Evolutionary conservation across 768 basidiomycete genomes (phyloP), one percentile per base, ranked within the genome.

Genomic region (Rickenella mellea): DNA sequence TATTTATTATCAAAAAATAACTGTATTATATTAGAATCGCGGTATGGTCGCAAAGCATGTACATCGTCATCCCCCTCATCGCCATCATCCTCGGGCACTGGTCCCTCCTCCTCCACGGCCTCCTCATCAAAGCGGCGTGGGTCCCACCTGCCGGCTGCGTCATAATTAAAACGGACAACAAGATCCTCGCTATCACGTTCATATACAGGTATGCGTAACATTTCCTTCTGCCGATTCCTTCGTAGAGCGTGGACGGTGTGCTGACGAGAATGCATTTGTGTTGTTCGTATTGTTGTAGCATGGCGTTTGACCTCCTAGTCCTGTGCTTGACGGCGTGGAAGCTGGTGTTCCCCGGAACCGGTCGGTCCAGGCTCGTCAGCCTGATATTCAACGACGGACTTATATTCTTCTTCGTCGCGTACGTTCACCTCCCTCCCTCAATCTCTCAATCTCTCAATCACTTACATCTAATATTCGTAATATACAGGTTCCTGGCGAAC

Each of bases 391-490:
- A 65, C n/a, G 82, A 84, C 52, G 82, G 82, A 19, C 55, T 84
- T 38, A 78, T 83, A 37, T 84, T 78, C 62, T 84, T 83, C 55
- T 55, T 72, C 50, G 74, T 84, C 42, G 81, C 81, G 78, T 83
- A 55, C 61, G 80, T 51, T 28, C 28, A 17, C 46, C n/a, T 48
- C 48, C 20, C 42, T 15, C 17, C n/a, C 20, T 19, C 29, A n/a
- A n/a, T n/a, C n/a, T n/a, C n/a, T n/a, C 19, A 7, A 36, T 3
- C 19, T 17, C 15, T 36, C 19, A 36, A 3, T 36, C 5, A 10
- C 10, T 36, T 6, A 15, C 29, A 10, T 17, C 6, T 21, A 17
- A 30, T 56, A 30, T 35, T 28, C 28, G 7, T 48, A 2, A n/a
- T 11, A 10, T 3, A 25, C 39, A 83, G 80, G 25, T 84, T 84